Percentiles rank a stretch among this genome's conserved stretches.
phyloP scores from a whole-genome alignment of 225 moss, liverwort and hornwort genomes.

The Lunularia cruciata region DNA sequence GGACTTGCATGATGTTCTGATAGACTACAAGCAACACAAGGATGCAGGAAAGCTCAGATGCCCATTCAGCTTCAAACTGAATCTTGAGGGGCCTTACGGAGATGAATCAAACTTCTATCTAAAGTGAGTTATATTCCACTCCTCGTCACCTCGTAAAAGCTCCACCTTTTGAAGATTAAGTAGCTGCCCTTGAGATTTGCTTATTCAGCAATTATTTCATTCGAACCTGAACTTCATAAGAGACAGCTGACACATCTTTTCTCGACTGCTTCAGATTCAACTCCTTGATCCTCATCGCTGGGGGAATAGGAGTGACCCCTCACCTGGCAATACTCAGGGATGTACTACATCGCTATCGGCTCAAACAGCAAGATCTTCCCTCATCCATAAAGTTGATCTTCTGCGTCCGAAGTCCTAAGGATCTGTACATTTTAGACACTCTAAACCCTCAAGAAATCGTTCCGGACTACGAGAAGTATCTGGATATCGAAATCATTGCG shows the following conservation, averaged over 20 bases:
- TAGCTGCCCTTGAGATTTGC: too few relatives aligned
- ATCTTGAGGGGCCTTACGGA: conserved; percentile 70
- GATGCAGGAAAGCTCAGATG: conserved; percentile 23
- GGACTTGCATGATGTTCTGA: conserved; percentile 22
- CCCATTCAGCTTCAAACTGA: conserved; percentile 45
- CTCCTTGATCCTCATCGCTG: conserved; percentile 51
- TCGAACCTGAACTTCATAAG: not conserved
- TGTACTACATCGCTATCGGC: conserved; percentile 44
- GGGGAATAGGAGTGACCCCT: conserved; percentile 66
- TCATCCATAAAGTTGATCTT: conserved; percentile 49
- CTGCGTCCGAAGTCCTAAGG: conserved; percentile 37
- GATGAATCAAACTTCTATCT: conserved; percentile 53
- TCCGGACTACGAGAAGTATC: conserved; percentile 17
- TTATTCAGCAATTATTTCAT: too few relatives aligned
- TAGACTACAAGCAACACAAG: conserved; percentile 36
- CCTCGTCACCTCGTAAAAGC: not conserved
- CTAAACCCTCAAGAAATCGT: conserved; percentile 23
- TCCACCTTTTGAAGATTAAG: too few relatives aligned
- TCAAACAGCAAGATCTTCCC: conserved; percentile 35
- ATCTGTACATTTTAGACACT: conserved; percentile 24
- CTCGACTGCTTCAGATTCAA: conserved; percentile 32
- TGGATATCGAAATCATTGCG: conserved; percentile 13
- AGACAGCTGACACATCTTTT: not conserved
- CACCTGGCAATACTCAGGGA: conserved; percentile 55
- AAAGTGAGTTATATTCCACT: conserved; percentile 9